Base-by-base conservation (phyloP, 768 basidiomycete genomes). In the Podaxis sp. region DNA sequence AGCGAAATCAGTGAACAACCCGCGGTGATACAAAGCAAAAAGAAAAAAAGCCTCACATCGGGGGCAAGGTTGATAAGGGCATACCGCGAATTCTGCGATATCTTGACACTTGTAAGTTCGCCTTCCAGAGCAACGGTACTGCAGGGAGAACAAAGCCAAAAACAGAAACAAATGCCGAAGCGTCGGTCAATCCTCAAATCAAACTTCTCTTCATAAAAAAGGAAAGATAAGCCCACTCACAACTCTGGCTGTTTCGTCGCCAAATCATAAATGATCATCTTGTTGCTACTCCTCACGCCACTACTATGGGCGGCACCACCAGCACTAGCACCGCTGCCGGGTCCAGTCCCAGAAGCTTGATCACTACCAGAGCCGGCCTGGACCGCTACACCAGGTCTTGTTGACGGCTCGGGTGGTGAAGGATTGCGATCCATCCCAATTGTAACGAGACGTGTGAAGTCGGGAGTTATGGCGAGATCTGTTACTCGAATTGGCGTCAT, bases 21-120 rank as follows among this genome's bases (percentile, higher is more conserved):
- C 55, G 47, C 29, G 61, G 55, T 54, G 50, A 62, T 61, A 63
- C 66, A 60, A 59, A 43, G 50, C 56, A 50, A 24, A 51, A 58
- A 27, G 55, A 56, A 63, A 62, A 55, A 55, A 50, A 62, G 62
- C 74, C 87, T 82, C 72, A 93, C 94, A 75, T 94, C 89, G 5
- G 93, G 93, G 41, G 91, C 84, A 70, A 91, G 90, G 70, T 90
- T 96, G 64, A 98, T 84, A 57, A 98, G 79, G 2, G 93, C 93
- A 69, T 86, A 93, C 65, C 86, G 88, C 36, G 94, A 96, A 75
- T 98, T 90, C 58, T 83, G 80, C 15, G 95, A 93, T 38, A 96
- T 80, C 73, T 88, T 90, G 67, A 97, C 87, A 73, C 93, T 94
- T 29, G 94, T 95, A 49, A 95, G 78, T 71, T 96, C 94, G 27